phyloP scores from a whole-genome alignment of 495 filamentous ascomycete species.

The Neurospora sp. region DNA sequence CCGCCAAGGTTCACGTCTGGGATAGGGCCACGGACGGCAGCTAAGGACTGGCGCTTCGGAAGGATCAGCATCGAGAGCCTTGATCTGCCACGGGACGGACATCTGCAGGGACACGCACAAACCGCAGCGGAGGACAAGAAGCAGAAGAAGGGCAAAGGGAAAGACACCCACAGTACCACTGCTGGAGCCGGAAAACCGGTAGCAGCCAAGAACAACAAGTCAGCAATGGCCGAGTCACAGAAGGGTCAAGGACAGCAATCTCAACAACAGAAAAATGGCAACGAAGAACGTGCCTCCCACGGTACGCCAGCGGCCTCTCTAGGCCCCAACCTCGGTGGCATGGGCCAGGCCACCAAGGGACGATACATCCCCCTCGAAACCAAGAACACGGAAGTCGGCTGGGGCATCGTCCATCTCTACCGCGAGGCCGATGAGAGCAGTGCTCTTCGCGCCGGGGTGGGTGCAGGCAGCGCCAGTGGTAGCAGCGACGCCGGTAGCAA shows the following conservation, averaged over 20 bases:
- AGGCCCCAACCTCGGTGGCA: slow-evolving; percentile 33
- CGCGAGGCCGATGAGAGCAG: slow-evolving; percentile 61
- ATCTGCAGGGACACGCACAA: not conserved
- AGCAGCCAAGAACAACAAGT: not conserved
- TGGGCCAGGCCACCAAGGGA: slow-evolving; percentile 52
- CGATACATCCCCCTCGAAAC: slow-evolving; percentile 64
- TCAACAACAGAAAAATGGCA: not conserved
- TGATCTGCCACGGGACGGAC: slow-evolving; percentile 18
- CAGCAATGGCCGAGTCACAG: slow-evolving; percentile 14
- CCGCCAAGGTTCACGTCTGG: slow-evolving; percentile 21
- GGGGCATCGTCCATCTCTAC: slow-evolving; percentile 91
- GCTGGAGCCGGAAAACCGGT: not conserved
- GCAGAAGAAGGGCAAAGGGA: slow-evolving; percentile 1
- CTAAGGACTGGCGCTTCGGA: slow-evolving; percentile 39
- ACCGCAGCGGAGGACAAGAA: not conserved
- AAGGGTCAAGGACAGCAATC: not conserved
- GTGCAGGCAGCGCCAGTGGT: not conserved
- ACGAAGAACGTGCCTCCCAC: not conserved
- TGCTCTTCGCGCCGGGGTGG: slow-evolving; percentile 22
- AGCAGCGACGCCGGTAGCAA: slow-evolving; percentile 5
- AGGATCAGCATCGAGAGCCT: slow-evolving; percentile 35
- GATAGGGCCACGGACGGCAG: slow-evolving; percentile 29
- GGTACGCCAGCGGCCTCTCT: slow-evolving; percentile 31
- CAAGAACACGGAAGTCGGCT: slow-evolving; percentile 73
- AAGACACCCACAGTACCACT: not conserved